Conservation (phyloP, 1,284 basidiomycete species). For the Cutaneotrichosporon spelunceum region DNA sequence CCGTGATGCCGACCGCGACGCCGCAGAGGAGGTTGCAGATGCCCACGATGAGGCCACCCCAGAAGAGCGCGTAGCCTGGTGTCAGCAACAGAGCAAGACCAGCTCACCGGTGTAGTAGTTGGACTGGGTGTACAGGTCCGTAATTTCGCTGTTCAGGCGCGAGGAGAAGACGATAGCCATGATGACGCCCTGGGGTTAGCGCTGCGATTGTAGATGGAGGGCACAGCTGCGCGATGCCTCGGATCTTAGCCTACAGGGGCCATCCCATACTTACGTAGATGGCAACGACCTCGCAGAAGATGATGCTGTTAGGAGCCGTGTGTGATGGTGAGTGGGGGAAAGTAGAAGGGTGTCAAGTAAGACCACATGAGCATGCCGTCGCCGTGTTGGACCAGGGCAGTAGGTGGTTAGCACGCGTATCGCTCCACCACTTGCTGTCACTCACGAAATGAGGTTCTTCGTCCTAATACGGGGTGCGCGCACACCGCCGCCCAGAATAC, state of each 20-base stretch:
- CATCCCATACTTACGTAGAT: conserved; percentile 60
- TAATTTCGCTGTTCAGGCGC: conserved; percentile 64
- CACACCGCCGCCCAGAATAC: conserved; percentile 93
- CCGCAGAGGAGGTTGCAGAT: conserved; percentile 90
- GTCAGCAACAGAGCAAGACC: not conserved
- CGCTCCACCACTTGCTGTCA: conserved; percentile 12
- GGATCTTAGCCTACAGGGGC: not conserved
- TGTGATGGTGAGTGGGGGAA: not conserved
- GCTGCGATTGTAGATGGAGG: not conserved
- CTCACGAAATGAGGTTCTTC: conserved; percentile 94
- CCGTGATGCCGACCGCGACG: conserved; percentile 83
- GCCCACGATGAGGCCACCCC: conserved; percentile 85
- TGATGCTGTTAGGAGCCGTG: conserved; percentile 63
- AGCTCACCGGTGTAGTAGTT: conserved; percentile 83
- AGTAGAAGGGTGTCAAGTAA: not conserved
- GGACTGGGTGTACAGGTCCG: conserved; percentile 68
- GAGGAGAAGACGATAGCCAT: conserved; percentile 91
- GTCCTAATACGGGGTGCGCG: conserved; percentile 90
- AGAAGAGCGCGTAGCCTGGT: conserved; percentile 83
- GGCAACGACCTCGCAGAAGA: conserved; percentile 98
- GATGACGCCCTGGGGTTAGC: conserved; percentile 57
- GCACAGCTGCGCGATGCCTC: too few species aligned
- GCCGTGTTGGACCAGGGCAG: not conserved
- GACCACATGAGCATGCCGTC: too few species aligned
- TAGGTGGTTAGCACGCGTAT: not conserved